Percentiles rank a stretch among this genome's conserved stretches.
These are phyloP conservation scores for Magnusiomyces fungicola DNA, from an alignment of 1,139 yeast genomes.

Conservation along the genomic window DNA sequence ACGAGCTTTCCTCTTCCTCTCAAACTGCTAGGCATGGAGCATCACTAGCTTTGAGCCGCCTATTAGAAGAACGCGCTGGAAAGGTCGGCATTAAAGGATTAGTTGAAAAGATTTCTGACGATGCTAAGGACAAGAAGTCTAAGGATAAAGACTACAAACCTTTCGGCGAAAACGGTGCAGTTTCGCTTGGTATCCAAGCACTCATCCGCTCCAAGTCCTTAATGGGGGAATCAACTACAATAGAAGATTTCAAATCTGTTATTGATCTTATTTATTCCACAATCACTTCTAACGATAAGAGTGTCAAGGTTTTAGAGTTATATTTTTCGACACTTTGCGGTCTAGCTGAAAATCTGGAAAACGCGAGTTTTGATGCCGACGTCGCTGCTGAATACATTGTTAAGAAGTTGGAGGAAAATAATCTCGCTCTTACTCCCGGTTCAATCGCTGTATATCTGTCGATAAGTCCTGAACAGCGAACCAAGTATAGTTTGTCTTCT, in stretches of 20 bases:
- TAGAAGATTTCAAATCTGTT: slow-evolving; percentile 33
- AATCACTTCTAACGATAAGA: too few species aligned
- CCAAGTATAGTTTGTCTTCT: slow-evolving; percentile 28
- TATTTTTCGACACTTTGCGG: too few species aligned
- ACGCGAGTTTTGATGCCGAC: slow-evolving; percentile 21
- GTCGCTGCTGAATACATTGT: slow-evolving; percentile 34
- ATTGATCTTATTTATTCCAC: slow-evolving; percentile 35
- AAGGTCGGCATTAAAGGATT: slow-evolving; percentile 30
- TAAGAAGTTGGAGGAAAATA: slow-evolving; percentile 39
- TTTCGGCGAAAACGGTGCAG: background rate
- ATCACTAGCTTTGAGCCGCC: slow-evolving; percentile 80
- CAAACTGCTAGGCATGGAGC: slow-evolving; percentile 85
- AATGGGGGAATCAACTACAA: slow-evolving; percentile 25
- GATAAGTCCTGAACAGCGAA: slow-evolving; percentile 36
- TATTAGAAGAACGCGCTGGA: slow-evolving; percentile 42
- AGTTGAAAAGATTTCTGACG: background rate
- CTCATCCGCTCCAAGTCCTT: slow-evolving; percentile 53
- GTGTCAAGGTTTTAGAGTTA: too few species aligned
- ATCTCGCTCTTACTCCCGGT: slow-evolving; percentile 58
- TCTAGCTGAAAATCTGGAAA: slow-evolving; percentile 28
- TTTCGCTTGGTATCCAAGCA: slow-evolving; percentile 73
- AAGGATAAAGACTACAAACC: background rate
- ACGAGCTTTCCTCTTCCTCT: slow-evolving; percentile 74
- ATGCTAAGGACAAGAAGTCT: background rate
- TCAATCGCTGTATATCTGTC: slow-evolving; percentile 68